Conservation (phyloP, 2,329 filamentous ascomycete genomes). For the Annulohypoxylon truncatum region DNA sequence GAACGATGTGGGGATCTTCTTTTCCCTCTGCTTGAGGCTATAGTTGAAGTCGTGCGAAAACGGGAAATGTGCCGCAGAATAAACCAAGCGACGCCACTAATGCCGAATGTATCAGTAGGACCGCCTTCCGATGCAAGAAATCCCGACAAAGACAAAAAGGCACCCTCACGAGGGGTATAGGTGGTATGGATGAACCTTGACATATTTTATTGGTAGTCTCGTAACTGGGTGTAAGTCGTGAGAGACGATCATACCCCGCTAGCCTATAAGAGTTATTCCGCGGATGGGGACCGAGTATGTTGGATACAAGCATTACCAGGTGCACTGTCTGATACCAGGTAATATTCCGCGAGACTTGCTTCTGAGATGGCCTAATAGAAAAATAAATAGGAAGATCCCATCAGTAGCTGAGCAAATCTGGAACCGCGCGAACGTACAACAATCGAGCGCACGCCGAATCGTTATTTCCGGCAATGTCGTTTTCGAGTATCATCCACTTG, state of each 20-base stretch:
- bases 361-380: neutral
- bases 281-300: neutral
- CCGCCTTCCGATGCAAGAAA: neutral
- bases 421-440: too few relatives aligned
- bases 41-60: neutral
- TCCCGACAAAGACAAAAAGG: neutral
- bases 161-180: neutral
- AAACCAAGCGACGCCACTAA: neutral
- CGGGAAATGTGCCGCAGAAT: neutral
- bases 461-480: neutral
- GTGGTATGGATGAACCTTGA: neutral
- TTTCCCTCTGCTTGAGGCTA: neutral
- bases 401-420: neutral
- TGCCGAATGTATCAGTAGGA: neutral
- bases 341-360: neutral
- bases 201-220: constrained; percentile 9
- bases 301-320: neutral
- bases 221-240: neutral
- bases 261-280: constrained; percentile 2
- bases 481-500: neutral
- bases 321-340: neutral
- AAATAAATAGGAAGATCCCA: neutral
- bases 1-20: neutral
- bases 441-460: neutral
- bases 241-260: neutral